Percentiles rank a stretch among this genome's conserved stretches.
phyloP scores from a whole-genome alignment of 305 asterid species.

The Nicotiana rustica region DNA sequence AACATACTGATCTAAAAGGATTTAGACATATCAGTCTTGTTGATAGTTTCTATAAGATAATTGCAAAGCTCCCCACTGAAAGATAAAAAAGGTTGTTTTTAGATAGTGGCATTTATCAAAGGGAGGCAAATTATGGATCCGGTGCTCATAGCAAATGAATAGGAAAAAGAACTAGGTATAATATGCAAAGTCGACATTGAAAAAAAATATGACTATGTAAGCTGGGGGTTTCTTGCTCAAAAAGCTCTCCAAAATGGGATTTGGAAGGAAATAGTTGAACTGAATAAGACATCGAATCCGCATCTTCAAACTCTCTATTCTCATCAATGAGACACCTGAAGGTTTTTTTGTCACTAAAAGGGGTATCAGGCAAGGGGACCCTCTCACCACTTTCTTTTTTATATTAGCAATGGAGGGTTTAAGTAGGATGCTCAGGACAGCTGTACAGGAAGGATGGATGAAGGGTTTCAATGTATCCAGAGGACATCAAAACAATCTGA shows the following conservation, averaged over 20 bases:
- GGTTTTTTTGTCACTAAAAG: too few species aligned
- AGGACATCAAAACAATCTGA: too few species aligned
- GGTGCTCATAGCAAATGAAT: not conserved
- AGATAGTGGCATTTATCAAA: not conserved
- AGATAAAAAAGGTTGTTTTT: not conserved
- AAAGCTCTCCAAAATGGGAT: not conserved
- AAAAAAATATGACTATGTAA: not conserved
- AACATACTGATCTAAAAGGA: not conserved
- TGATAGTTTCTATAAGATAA: constrained; percentile 2
- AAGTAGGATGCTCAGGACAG: too few species aligned
- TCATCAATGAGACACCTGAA: too few species aligned
- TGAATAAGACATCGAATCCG: too few species aligned
- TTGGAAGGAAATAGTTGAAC: too few species aligned
- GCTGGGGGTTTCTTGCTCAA: not conserved
- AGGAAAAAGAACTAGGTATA: not conserved
- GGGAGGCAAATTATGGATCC: not conserved
- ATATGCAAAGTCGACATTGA: not conserved
- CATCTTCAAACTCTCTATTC: too few species aligned
- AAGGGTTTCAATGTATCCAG: too few species aligned
- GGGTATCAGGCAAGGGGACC: too few species aligned
- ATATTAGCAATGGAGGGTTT: too few species aligned
- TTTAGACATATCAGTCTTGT: not conserved
- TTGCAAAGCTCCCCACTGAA: not conserved
- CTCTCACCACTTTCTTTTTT: too few species aligned
- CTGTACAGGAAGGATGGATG: too few species aligned